Conservation (phyloP, 306 rosid genomes). For the Lagenaria siceraria region DNA sequence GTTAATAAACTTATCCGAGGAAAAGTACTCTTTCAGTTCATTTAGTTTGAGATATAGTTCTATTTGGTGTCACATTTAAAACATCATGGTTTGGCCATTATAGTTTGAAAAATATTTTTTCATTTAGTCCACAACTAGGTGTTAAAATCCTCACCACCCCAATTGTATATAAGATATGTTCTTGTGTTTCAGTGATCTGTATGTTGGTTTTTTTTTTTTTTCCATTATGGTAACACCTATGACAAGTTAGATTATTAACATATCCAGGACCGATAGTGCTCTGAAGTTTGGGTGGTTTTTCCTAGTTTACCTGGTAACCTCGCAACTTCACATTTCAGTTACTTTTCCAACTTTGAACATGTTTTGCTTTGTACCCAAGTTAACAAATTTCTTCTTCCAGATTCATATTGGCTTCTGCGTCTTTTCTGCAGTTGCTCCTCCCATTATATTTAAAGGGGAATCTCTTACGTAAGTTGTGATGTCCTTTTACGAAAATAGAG, state of each 20-base stretch:
- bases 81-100: too few relatives aligned
- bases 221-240: background rate
- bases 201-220: background rate
- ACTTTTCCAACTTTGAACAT: constrained; percentile 11
- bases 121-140: too few relatives aligned
- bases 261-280: constrained; percentile 85
- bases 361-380: constrained; percentile 12
- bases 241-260: background rate
- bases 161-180: too few relatives aligned
- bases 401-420: constrained; percentile 74
- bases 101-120: too few relatives aligned
- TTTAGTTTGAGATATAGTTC: background rate
- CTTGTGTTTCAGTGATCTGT: background rate
- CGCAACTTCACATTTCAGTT: constrained; percentile 2
- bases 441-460: constrained; percentile 66
- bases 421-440: constrained; percentile 80
- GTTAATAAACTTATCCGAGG: background rate
- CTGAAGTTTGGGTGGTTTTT: constrained; percentile 90
- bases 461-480: constrained; percentile 66
- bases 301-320: constrained; percentile 42
- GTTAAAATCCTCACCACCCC: too few relatives aligned
- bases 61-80: too few relatives aligned
- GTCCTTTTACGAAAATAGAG: background rate
- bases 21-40: background rate
- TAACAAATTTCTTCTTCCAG: constrained; percentile 30